A percentile compares a stretch with the other conserved stretches of the same genome.
These are phyloP conservation scores for Geranium incanum DNA, from an alignment of 441 rosid species.

Conservation along the genomic window DNA sequence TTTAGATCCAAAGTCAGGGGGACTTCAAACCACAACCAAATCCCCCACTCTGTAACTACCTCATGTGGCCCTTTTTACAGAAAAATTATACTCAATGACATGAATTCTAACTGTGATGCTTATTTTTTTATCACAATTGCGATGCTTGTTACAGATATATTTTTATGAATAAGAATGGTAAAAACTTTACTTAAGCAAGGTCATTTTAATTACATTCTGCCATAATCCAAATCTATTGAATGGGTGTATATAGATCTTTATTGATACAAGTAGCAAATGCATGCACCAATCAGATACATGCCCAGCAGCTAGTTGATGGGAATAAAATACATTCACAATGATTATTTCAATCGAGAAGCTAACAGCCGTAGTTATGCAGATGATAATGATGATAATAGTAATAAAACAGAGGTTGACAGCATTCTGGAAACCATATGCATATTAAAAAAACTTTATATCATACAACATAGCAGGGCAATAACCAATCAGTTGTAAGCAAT, in stretches of 20 bases:
- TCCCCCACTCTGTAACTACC: neutral
- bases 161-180: neutral
- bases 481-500: neutral
- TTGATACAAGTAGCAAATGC: neutral
- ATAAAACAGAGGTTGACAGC: neutral
- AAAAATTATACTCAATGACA: neutral
- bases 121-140: neutral
- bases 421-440: neutral
- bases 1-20: neutral
- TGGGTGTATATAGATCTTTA: neutral
- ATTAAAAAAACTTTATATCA: neutral
- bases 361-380: neutral
- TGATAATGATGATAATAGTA: neutral
- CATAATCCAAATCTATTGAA: neutral
- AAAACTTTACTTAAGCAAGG: neutral
- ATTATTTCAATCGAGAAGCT: neutral
- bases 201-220: constrained; percentile 5
- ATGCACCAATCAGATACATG: neutral
- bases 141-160: neutral
- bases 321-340: neutral
- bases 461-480: neutral
- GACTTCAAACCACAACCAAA: neutral
- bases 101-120: neutral
- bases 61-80: neutral
- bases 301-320: constrained; percentile 6